Evolutionary conservation across 768 basidiomycete genomes (phyloP).

Genomic region (Boletus pseudo-olivaceus): DNA sequence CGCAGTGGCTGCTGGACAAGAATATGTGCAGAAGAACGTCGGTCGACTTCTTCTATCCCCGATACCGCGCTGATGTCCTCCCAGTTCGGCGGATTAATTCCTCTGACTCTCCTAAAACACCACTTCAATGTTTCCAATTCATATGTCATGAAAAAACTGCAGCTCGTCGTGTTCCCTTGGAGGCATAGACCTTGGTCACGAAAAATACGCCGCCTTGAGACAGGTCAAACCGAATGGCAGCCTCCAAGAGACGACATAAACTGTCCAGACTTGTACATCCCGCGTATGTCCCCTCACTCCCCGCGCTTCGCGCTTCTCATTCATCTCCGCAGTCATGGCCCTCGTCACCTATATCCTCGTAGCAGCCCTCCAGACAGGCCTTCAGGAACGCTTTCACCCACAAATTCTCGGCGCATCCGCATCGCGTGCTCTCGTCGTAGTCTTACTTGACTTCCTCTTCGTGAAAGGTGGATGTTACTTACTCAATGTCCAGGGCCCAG

Average conservation of each 20-base stretch:
- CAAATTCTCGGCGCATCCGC: slow-evolving; percentile 84
- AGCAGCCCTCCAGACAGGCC: slow-evolving; percentile 79
- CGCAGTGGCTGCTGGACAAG: slow-evolving; percentile 90
- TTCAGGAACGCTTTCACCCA: slow-evolving; percentile 82
- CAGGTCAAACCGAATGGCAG: slow-evolving; percentile 69
- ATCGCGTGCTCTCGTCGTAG: slow-evolving; percentile 78
- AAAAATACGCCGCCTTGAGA: slow-evolving; percentile 59
- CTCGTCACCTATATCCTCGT: slow-evolving; percentile 93
- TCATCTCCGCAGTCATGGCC: slow-evolving; percentile 71
- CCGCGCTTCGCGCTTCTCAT: slow-evolving; percentile 3
- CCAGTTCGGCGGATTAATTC: slow-evolving; percentile 79
- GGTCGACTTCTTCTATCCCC: slow-evolving; percentile 25
- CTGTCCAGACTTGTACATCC: slow-evolving; percentile 95
- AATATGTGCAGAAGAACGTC: slow-evolving; percentile 94
- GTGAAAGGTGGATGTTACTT: slow-evolving; percentile 93
- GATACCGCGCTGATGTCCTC: slow-evolving; percentile 1
- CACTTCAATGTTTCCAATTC: slow-evolving; percentile 96
- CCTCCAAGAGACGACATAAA: slow-evolving; percentile 94
- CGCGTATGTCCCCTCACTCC: slow-evolving; percentile 46
- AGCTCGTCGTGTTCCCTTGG: slow-evolving; percentile 94
- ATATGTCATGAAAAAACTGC: slow-evolving; percentile 89
- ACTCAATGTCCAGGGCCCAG: slow-evolving; percentile 74
- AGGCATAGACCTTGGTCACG: slow-evolving; percentile 84
- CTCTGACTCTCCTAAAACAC: slow-evolving; percentile 74
- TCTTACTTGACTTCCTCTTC: slow-evolving; percentile 84